Evolutionary conservation across 2,329 filamentous ascomycete genomes (phyloP), one percentile per base, ranked within the genome.

Genomic region (Epichloe sp.): DNA sequence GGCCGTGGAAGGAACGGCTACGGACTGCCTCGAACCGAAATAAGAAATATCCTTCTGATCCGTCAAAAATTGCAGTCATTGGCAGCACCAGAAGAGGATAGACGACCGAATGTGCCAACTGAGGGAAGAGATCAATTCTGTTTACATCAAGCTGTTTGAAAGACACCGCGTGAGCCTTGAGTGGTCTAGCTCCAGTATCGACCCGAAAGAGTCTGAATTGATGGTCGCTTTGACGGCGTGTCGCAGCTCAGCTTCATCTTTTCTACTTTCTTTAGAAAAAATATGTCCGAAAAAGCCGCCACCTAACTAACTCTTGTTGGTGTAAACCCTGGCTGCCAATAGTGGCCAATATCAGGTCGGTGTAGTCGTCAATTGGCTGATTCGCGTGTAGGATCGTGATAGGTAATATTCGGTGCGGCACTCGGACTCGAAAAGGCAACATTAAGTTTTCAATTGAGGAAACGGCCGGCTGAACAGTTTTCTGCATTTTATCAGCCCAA

Each of bases 241-340:
- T 38, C 41, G 46, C 47, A 49, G 42, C 26, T 52, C 49, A 49
- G 49, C 49, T 48, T 38, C 46, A 44, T 14, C 23, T 31, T 42
- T 19, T 46, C 26, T 34, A 17, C 10, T 19, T 42, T 26, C 35
- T 38, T 12, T 8, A 44, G 15, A 49, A 23, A 44, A 10, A 6
- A 44, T 31, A 53, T 40, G 42, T 23, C 46, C 36, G 47, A 26
- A 21, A 31, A 40, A 34, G 10, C 43, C 46, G 49, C 45, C 51
- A 55, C 51, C 49, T 49, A 51, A 36, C 48, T n/a, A 37, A 53
- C 44, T 51, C 43, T 54, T 38, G 51, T 51, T 47, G 34, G 56
- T 56, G 53, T 54, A 54, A 56, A 55, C 37, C 37, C 37, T 44
- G 37, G 49, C 35, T 44, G 46, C 46, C 49, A 42, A 45, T 49